Base-by-base conservation (phyloP, 2,329 filamentous ascomycete genomes). In the Calonectria pteridis region DNA sequence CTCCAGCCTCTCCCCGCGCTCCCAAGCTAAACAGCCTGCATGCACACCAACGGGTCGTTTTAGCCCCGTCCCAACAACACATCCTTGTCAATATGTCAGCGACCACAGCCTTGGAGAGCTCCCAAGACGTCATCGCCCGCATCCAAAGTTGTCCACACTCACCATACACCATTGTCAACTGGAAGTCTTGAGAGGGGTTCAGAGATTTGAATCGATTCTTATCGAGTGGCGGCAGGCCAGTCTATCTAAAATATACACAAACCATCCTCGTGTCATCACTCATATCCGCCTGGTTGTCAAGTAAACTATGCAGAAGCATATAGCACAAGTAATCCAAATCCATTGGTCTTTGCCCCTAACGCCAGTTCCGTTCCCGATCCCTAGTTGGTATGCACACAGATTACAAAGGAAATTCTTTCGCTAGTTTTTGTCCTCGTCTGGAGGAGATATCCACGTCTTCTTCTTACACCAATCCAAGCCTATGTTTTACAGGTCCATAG, bases 161-260 rank as follows among this genome's bases (percentile, higher is more conserved):
- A 58, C 18, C 13, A 53, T 11, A 16, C 26, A 20, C 28, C 14
- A 18, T 29, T 14, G n/a, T 40, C 16, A 7, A 26, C 16, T 18
- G 9, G 23, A 20, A 20, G 23, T 23, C n/a, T 13, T 23, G 20
- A n/a, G 9, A 26, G 20, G 20, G 37, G 70, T 79, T 71, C 23
- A 65, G 68, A 66, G 73, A 69, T 74, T 76, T 76, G 46, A 75
- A 75, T 79, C 71, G 49, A 68, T 73, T 74, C 68, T 71, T 79
- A 71, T 79, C 73, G 74, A 80, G 75, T 64, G 78, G 77, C 77
- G 72, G 73, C 59, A 79, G 65, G 76, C 79, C 77, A 78, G 69
- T 80, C 79, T 80, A 80, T 80, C 77, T 80, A 80, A 68, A 69
- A 67, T 80, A 77, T 78, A 80, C 77, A 80, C 78, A 79, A 75